Base-by-base conservation (phyloP, 345 rosid genomes). In the Garcia nutans region DNA sequence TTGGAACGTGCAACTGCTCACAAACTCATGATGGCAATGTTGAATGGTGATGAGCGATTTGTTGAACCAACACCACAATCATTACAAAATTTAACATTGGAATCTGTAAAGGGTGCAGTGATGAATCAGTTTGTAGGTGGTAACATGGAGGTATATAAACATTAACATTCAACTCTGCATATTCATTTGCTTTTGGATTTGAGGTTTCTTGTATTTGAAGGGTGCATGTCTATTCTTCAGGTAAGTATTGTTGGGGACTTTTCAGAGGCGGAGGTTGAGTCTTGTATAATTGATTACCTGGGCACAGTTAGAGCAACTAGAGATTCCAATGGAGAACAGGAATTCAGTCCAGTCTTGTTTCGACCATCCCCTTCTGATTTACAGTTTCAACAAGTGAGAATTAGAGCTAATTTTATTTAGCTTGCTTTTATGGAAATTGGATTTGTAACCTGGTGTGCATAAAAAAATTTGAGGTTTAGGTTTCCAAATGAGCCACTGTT, bases 1-100 rank as follows among this genome's bases (percentile, higher is more conserved):
- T 82, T 96, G 83, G 99, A 96, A 86, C 97, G 99, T 66, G 92
- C 97, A 61, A 96, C 99, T 76, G 99, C 99, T 77, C 95, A 93
- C 88, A 96, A 93, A 83, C 96, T 96, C 82, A 96, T 96, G 97
- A 82, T 83, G 15, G 97, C 99, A 67, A 96, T 96, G 98, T 83
- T 96, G 85, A 89, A 96, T 79, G 99, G 91, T 73, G 97, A 96
- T 82, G 98, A 93, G 82, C 91, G 98, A 67, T 96, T 96, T 85
- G 85, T 93, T 71, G 99, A 96, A 83, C 99, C 99, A 65, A 87
- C 97, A 59, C 97, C 94, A 19, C 86, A 88, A 76, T 92, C 97
- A 58, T 85, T 96, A 74, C 89, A 92, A 80, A 91, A 82, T 86
- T 85, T 96, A 77, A 83, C 87, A 64, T 83, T 96, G 75, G 81